Percentiles rank a stretch among this genome's conserved stretches.
Evolutionary conservation across 192 early-diverging fungal genomes (phyloP).

Genomic region (Pilobolus umbonatus): DNA sequence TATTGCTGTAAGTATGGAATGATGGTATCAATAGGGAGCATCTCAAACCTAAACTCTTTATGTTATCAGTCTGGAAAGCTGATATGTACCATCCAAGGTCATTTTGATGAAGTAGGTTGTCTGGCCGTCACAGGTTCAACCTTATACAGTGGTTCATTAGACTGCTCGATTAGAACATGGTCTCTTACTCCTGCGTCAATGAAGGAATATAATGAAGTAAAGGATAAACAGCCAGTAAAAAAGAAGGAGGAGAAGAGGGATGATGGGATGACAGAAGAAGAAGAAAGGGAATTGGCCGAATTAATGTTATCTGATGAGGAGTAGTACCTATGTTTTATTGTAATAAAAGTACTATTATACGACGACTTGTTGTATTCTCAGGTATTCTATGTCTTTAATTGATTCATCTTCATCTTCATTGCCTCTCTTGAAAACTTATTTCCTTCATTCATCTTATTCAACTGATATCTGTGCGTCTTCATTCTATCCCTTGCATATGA

Average conservation of each 20-base stretch:
- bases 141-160: conserved; percentile 78
- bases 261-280: conserved; percentile 78
- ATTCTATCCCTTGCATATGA: conserved; percentile 18
- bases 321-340: not conserved
- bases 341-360: too few relatives aligned
- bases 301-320: conserved; percentile 65
- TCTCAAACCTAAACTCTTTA: conserved; percentile 17
- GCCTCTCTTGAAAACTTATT: not conserved
- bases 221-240: conserved; percentile 14
- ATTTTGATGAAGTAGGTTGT: conserved; percentile 84
- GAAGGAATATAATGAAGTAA: conserved; percentile 11
- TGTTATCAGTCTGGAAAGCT: conserved; percentile 61
- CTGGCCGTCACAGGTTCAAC: conserved; percentile 54
- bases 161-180: conserved; percentile 85
- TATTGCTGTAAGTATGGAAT: conserved; percentile 57
- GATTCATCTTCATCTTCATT: conserved; percentile 3
- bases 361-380: too few relatives aligned
- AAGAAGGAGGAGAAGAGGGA: conserved; percentile 12
- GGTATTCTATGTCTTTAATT: not conserved
- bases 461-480: conserved; percentile 14
- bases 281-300: conserved; percentile 84
- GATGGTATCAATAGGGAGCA: not conserved
- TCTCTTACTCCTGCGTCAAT: conserved; percentile 38
- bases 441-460: conserved; percentile 14
- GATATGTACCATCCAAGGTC: conserved; percentile 73